Conservation (phyloP, 306 rosid species). For the Mucuna pruriens region DNA sequence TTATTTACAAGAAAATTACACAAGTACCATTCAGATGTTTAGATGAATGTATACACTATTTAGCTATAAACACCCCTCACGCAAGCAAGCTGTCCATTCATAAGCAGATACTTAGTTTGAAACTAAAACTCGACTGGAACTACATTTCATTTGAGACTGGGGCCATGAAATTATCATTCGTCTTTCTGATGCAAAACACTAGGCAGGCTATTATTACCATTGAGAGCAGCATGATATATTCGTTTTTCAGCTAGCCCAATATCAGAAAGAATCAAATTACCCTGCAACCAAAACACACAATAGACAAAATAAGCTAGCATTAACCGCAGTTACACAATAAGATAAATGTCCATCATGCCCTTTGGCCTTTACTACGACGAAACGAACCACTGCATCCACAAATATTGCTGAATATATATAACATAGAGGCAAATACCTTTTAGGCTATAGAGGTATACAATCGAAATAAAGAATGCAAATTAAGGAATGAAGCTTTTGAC, state of each 20-base stretch:
- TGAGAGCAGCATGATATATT: conserved; percentile 89
- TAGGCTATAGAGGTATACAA: conserved; percentile 10
- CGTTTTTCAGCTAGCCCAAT: conserved; percentile 96
- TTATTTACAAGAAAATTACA: conserved; percentile 53
- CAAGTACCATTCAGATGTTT: conserved; percentile 41
- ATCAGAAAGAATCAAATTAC: conserved; percentile 75
- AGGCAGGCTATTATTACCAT: conserved; percentile 98
- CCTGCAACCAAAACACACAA: conserved; percentile 59
- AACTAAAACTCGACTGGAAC: conserved; percentile 61
- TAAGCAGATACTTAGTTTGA: conserved; percentile 44
- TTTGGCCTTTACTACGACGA: too few species aligned
- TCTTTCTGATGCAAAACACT: conserved; percentile 98
- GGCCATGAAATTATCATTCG: conserved; percentile 89
- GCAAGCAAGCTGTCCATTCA: conserved; percentile 51
- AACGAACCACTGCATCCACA: too few species aligned
- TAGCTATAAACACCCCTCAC: conserved; percentile 47
- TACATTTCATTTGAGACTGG: conserved; percentile 66
- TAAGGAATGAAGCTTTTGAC: not conserved
- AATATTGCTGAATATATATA: too few species aligned
- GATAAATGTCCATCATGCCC: not conserved
- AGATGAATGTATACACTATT: conserved; percentile 26
- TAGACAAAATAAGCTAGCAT: conserved; percentile 32
- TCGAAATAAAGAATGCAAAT: conserved; percentile 7
- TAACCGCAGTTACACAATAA: conserved; percentile 2
- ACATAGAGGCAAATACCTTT: conserved; percentile 16